Conservation (phyloP, 768 basidiomycete species). For the Macrolepiota fuliginosa region DNA sequence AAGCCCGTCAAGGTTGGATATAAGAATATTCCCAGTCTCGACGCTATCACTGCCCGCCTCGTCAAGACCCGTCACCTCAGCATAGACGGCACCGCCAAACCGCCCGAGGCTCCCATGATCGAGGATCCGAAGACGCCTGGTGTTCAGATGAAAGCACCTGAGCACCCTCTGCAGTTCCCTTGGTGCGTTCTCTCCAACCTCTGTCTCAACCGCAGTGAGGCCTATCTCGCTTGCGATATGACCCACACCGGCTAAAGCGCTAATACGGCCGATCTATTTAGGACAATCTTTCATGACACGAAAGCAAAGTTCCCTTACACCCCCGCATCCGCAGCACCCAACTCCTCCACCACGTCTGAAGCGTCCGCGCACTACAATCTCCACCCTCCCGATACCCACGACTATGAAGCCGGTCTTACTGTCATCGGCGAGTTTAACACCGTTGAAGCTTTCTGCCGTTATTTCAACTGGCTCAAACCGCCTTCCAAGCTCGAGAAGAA, state of each 20-base stretch:
- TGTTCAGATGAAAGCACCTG: conserved; percentile 64
- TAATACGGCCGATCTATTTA: conserved; percentile 26
- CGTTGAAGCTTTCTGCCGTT: conserved; percentile 86
- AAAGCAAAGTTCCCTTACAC: conserved; percentile 70
- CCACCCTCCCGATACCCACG: conserved; percentile 58
- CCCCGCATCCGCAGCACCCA: conserved; percentile 38
- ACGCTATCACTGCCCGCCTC: conserved; percentile 79
- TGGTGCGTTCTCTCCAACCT: conserved; percentile 52
- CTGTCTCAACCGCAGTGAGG: neutral
- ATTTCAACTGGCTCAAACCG: conserved; percentile 93
- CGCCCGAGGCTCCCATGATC: conserved; percentile 75
- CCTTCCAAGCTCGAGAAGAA: conserved; percentile 87
- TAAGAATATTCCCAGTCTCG: conserved; percentile 85
- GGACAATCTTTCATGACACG: conserved; percentile 90
- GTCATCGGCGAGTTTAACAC: conserved; percentile 89
- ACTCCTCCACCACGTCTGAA: conserved; percentile 23
- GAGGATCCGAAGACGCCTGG: conserved; percentile 85
- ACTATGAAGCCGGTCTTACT: conserved; percentile 84
- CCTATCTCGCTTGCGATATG: neutral
- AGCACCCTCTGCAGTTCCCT: conserved; percentile 81
- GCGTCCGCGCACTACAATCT: neutral
- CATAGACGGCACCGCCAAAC: conserved; percentile 61
- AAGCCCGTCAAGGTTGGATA: conserved; percentile 53
- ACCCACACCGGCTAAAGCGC: conserved; percentile 2
- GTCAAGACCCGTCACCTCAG: conserved; percentile 67